Evolutionary conservation across 371 early-diverging fungal species (phyloP), one percentile per base, ranked within the genome.

Genomic region (Rhizomucor pusillus): DNA sequence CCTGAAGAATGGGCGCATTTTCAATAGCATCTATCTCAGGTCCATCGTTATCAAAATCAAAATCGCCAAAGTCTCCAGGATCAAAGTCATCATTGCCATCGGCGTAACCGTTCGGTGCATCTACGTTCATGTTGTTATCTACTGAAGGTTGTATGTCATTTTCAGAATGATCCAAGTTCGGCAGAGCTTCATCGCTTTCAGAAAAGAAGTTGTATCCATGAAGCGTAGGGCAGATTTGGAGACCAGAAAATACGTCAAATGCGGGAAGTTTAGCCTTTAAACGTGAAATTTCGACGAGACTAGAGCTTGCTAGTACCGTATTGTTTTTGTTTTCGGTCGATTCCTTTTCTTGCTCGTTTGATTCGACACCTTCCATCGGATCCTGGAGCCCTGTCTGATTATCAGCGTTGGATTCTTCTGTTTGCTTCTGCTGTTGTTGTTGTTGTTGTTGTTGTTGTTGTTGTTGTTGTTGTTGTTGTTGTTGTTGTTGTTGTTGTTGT

Each of bases 171-270:
- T 53, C 57, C 22, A 62, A 53, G 14, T 70, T 58, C 22, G 74
- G 69, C 50, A 75, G 63, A 52, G 68, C 72, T 54, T 66, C 43
- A 6, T 67, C 69, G 1, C 62, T 62, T 36, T 80, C 78, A 6
- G 72, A 56, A 19, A 77, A 69, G 45, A 88, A 87, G 24, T 82
- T 75, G 56, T 81, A 86, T 12, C 59, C 63, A 45, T 84, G 81
- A 13, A 91, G 62, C 0, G 87, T 79, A 0, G 91, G 90, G 45
- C 90, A 89, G 41, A 90, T 79, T 14, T 82, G 74, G 19, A 78
- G 70, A 10, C 64, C 54, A 14, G 71, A 65, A 7, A 89, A 63
- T 1, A 61, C 52, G 9, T 75, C 71, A 36, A 85, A 44, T 2
- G 65, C 52, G 1, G 75, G 75, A 47, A 81, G 48, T 68, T 77